Evolutionary conservation across 768 basidiomycete genomes (phyloP).

Genomic region (Mycena metata): DNA sequence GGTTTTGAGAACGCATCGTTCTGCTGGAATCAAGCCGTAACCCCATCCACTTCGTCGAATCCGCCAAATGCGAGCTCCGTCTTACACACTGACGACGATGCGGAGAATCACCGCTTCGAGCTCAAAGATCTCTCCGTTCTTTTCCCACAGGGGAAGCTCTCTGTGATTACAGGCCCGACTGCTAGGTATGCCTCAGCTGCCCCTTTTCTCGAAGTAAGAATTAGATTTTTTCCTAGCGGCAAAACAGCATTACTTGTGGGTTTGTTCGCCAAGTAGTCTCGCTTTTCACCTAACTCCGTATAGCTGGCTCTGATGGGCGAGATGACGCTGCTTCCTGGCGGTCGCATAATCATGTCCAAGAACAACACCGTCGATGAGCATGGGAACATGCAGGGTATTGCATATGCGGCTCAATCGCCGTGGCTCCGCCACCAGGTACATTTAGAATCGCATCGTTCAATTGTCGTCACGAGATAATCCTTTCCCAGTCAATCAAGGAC

Average conservation of each 20-base stretch:
- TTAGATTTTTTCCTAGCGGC: slow-evolving; percentile 58
- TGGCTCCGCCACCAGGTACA: slow-evolving; percentile 66
- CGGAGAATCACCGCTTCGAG: slow-evolving; percentile 67
- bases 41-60: slow-evolving; percentile 9
- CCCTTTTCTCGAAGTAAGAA: too few species aligned
- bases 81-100: slow-evolving; percentile 32
- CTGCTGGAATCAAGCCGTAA: slow-evolving; percentile 70
- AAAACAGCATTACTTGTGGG: slow-evolving; percentile 73
- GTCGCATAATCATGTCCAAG: slow-evolving; percentile 74
- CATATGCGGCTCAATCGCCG: slow-evolving; percentile 80
- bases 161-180: slow-evolving; percentile 82
- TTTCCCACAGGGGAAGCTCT: slow-evolving; percentile 80
- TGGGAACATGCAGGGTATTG: slow-evolving; percentile 74
- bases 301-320: slow-evolving; percentile 82
- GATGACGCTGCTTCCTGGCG: slow-evolving; percentile 62
- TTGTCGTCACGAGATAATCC: too few species aligned
- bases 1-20: slow-evolving; percentile 72
- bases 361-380: slow-evolving; percentile 69
- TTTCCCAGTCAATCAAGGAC: slow-evolving; percentile 63
- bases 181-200: slow-evolving; percentile 50
- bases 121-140: slow-evolving; percentile 73
- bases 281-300: not conserved
- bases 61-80: slow-evolving; percentile 26
- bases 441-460: too few species aligned
- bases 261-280: slow-evolving; percentile 58